Evolutionary conservation across 306 rosid species (phyloP), one percentile per base, ranked within the genome.

Genomic region (Gastrolobium villosum): DNA sequence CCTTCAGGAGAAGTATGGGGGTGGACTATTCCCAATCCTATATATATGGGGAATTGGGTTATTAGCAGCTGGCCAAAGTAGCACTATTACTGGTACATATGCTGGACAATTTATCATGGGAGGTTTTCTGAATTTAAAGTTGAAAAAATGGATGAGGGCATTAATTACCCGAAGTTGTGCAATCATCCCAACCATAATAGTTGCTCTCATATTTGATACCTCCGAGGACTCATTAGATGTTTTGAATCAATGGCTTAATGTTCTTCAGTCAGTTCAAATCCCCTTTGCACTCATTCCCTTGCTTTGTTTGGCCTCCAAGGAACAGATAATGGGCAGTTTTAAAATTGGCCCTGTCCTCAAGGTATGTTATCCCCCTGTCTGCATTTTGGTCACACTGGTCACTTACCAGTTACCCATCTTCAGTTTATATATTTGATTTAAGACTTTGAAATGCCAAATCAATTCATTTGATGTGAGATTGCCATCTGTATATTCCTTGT

Each of bases 71-170:
- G 99, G 99, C 10, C 99, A 96, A 75, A 96, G 99, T 78, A 95
- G 99, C 82, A 96, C 99, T 48, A 93, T 96, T 53, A 96, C 99
- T 7, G 98, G 99, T 48, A 96, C 99, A 65, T 96, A 96, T 83
- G 98, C 99, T 7, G 99, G 99, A n/a, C 99, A 96, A 72, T 96
- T 96, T 76, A 96, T 96, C 78, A 96, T 96, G 99, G 97, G 97
- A 13, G 99, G 99, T 46, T 96, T 96, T 77, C 84, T 96, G 39
- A 87, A 93, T 82, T 79, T 96, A 74, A 90, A 81, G 90, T 60
- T 96, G 89, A 96, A 96, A 80, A 96, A 96, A 85, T 93, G 99
- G 99, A 59, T 86, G 5, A 85, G 99, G 85, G 88, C 99, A 5
- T 79, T 96, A 75, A 96, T 96, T 26, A 96, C 98, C 0, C 89